Evolutionary conservation across 257 asterid genomes (phyloP).

Genomic region (Gentiana dahurica): DNA sequence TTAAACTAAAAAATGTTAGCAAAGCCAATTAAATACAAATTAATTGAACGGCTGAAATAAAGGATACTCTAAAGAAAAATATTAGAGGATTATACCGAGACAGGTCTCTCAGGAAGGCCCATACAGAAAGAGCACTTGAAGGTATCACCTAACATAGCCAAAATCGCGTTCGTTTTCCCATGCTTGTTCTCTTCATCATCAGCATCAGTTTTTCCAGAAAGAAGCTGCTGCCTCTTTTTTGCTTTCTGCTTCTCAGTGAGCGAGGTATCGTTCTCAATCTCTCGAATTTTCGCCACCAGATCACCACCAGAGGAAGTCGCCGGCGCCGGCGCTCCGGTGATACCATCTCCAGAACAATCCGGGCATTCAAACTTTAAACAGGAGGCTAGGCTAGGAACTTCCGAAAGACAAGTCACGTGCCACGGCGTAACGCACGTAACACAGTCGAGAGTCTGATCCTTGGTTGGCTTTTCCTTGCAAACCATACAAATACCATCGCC

Average conservation of each 20-base stretch:
- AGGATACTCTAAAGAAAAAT: no score
- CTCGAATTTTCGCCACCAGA: constrained; percentile 44
- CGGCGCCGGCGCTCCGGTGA: constrained; percentile 41
- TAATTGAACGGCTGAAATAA: no score
- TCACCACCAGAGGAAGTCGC: constrained; percentile 21
- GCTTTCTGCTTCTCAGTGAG: constrained; percentile 68
- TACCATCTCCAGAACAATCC: constrained; percentile 61
- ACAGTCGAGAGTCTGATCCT: constrained; percentile 40
- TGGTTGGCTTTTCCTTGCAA: constrained; percentile 43
- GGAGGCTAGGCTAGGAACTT: constrained; percentile 21
- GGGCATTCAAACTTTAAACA: constrained; percentile 46
- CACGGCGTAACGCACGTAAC: constrained; percentile 67
- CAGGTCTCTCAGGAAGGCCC: constrained; percentile 83
- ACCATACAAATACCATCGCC: constrained; percentile 66
- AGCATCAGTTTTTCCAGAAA: constrained; percentile 31
- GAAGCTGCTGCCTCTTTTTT: constrained; percentile 39
- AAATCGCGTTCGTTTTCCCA: constrained; percentile 24
- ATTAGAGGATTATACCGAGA: constrained; percentile 39
- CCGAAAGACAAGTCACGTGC: constrained; percentile 56
- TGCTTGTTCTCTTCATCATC: constrained; percentile 15
- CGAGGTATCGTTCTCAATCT: constrained; percentile 48
- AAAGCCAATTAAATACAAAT: no score
- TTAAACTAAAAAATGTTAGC: no score
- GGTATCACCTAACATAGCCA: constrained; percentile 47
- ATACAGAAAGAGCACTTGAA: constrained; percentile 64